Evolutionary conservation across 257 asterid species (phyloP), one percentile per base, ranked within the genome.

Genomic region (Solanum pennellii): DNA sequence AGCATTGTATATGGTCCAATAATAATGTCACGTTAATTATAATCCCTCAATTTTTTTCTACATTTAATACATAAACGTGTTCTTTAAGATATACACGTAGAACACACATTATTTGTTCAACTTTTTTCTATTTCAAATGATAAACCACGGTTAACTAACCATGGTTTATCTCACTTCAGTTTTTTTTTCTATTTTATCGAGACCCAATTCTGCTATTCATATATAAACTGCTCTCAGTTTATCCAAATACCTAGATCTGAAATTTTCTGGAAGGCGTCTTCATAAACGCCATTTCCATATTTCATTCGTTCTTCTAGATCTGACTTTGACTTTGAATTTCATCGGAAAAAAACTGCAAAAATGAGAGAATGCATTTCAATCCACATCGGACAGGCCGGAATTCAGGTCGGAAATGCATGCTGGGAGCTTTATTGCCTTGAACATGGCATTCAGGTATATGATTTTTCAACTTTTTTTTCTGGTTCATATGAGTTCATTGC

Each of bases 291-390:
- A 41, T 83, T 83, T 68, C 77, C 59, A 39, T 1, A n/a, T 42
- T 42, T 23, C 47, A 12, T 2, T 83, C 39, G 1, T 13, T 56
- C 7, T 14, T 35, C 16, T 20, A 16, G 12, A 49, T 72, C 39
- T 41, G 18, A 25, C 29, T 27, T 47, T 73, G 29, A 33, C 16
- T 8, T 65, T 35, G 39, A 35, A 16, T 8, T 65, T 29, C 9
- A 12, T 47, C 49, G 16, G 13, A 83, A 11, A 23, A 31, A 12
- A 16, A 29, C 20, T 25, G 52, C 9, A 12, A 77, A 13, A 82
- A 89, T 87, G 88, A 87, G 91, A 65, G 91, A 88, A 87, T 89
- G 91, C 90, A 89, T 87, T 74, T 87, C 91, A 39, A 77, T 89
- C 68, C 91, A 89, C 83, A 89, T 89, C 9, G 89, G 91, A 12